These are phyloP conservation scores for Candida lessepsii DNA, from an alignment of 805 yeast species.

Conservation along the genomic window DNA sequence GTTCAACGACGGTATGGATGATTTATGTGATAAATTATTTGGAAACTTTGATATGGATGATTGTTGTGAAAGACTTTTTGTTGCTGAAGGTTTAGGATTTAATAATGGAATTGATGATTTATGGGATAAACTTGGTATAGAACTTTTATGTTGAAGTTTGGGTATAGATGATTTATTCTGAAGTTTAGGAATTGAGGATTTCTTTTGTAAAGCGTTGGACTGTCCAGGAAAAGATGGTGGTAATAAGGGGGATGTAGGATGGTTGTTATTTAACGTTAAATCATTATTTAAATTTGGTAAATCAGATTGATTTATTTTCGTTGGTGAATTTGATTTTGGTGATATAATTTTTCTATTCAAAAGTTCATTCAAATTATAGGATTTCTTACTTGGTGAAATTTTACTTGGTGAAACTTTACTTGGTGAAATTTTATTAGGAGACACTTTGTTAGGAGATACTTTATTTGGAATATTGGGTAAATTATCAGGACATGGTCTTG, in stretches of 20 bases:
- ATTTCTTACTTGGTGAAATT: conserved; percentile 43
- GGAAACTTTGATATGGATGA: background rate
- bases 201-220: background rate
- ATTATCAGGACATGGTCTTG: background rate
- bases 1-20: background rate
- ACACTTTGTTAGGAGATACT: background rate
- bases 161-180: conserved; percentile 12
- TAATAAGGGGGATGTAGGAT: background rate
- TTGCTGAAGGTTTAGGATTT: conserved; percentile 9
- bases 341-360: conserved; percentile 18
- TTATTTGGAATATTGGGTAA: background rate
- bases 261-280: background rate
- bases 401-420: conserved; percentile 8
- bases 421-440: conserved; percentile 16
- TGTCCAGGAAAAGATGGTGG: background rate
- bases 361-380: conserved; percentile 34
- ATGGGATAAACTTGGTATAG: conserved; percentile 19
- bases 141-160: conserved; percentile 16
- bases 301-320: background rate
- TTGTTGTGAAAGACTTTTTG: conserved; percentile 4
- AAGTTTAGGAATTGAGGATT: conserved; percentile 2
- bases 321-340: conserved; percentile 18
- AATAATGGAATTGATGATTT: conserved; percentile 17
- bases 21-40: background rate
- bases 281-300: conserved; percentile 6